Conservation (phyloP, 768 basidiomycete genomes). For the Lentinula detonsa region DNA sequence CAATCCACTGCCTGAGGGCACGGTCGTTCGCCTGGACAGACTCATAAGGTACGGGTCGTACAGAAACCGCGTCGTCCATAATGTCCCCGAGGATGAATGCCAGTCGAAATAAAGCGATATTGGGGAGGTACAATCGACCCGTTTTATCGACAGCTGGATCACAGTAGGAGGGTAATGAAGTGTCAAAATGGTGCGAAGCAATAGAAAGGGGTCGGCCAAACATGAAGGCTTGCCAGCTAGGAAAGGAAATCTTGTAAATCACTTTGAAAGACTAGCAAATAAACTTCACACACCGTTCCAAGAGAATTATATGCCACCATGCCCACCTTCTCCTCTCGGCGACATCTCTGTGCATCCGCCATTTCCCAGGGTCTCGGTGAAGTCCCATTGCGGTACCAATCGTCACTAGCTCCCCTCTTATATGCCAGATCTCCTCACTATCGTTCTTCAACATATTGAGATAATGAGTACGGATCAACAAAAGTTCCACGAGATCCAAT, state of each 20-base stretch:
- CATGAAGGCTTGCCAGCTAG: conserved; percentile 84
- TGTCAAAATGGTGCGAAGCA: conserved; percentile 80
- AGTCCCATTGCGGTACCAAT: conserved; percentile 80
- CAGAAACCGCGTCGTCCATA: conserved; percentile 78
- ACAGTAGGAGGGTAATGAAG: conserved; percentile 64
- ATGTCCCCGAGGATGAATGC: conserved; percentile 78
- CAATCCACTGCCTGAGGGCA: conserved; percentile 68
- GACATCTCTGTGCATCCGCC: conserved; percentile 60
- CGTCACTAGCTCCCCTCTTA: conserved; percentile 66
- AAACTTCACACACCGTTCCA: conserved; percentile 54
- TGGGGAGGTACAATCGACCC: conserved; percentile 65
- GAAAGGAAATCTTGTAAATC: conserved; percentile 5
- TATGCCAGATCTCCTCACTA: conserved; percentile 76
- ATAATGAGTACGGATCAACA: conserved; percentile 67
- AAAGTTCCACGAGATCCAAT: conserved; percentile 71
- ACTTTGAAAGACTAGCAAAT: background rate
- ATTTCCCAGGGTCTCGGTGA: conserved; percentile 81
- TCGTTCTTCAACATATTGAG: conserved; percentile 68
- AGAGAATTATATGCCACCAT: conserved; percentile 84
- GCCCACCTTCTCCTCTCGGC: conserved; percentile 82
- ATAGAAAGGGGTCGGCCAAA: conserved; percentile 75
- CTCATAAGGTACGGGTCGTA: conserved; percentile 75
- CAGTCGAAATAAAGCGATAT: conserved; percentile 70
- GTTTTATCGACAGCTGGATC: conserved; percentile 58
- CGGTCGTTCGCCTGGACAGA: conserved; percentile 68